phyloP scores from a whole-genome alignment of 208 protist genomes.

The Trichomonas gallinae region DNA sequence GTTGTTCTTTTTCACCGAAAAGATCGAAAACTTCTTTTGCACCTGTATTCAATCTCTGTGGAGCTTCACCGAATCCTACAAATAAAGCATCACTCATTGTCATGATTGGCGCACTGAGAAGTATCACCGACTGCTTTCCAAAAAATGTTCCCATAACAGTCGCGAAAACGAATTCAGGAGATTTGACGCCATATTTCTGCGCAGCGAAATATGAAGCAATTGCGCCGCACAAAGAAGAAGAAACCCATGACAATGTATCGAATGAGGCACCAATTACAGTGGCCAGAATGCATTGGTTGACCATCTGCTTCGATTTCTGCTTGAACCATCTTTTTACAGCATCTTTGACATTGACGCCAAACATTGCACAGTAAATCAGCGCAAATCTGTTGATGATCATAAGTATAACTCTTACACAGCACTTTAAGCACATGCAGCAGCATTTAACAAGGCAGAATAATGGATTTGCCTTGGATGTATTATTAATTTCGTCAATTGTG shows the following conservation, averaged over 20 bases:
- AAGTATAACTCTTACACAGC: neutral
- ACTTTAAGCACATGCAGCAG: neutral
- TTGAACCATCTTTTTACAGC: neutral
- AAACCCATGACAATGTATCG: neutral
- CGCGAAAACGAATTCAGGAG: neutral
- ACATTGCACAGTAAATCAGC: slow-evolving; percentile 4
- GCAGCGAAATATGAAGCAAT: neutral
- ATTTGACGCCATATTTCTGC: neutral
- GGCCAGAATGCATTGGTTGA: neutral
- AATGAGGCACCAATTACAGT: neutral
- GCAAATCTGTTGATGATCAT: neutral
- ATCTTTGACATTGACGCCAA: neutral
- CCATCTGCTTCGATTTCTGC: neutral
- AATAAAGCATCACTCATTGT: neutral
- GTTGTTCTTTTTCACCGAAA: neutral
- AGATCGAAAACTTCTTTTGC: neutral
- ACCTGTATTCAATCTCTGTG: neutral
- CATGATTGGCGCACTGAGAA: neutral
- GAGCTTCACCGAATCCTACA: neutral
- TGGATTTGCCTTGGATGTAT: neutral
- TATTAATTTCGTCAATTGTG: neutral
- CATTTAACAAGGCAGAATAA: neutral
- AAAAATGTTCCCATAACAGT: neutral
- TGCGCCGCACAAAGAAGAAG: neutral
- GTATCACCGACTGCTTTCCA: neutral